Conservation (phyloP, 2,329 filamentous ascomycete species). For the Cercospora citrullina region DNA sequence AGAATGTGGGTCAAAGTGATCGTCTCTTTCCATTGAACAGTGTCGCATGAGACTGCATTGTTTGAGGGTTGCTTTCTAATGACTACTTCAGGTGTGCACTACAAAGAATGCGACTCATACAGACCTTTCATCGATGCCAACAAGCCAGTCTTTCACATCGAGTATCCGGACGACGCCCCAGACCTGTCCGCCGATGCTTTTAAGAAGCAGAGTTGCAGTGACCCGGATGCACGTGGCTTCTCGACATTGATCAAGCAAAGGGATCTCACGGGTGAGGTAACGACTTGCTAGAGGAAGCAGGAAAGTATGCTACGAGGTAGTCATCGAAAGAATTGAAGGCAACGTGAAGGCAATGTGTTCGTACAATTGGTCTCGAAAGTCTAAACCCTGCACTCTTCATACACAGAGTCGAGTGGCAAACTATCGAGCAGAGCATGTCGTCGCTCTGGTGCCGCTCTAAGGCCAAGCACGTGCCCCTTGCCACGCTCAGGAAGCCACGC, state of each 20-base stretch:
- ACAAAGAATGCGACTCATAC: conserved; percentile 61
- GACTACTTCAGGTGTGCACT: conserved; percentile 29
- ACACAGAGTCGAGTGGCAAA: neutral
- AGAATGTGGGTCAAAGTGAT: neutral
- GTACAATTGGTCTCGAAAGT: neutral
- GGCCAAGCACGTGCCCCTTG: neutral
- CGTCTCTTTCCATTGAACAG: neutral
- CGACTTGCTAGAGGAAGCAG: neutral
- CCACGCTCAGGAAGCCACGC: conserved; percentile 18
- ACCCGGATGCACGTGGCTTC: conserved; percentile 52
- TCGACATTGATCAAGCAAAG: conserved; percentile 67
- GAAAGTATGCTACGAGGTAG: neutral
- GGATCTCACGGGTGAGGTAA: conserved; percentile 59
- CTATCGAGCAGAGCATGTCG: neutral
- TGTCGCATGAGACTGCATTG: neutral
- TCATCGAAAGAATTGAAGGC: neutral
- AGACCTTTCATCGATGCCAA: conserved; percentile 57
- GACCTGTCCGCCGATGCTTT: conserved; percentile 8
- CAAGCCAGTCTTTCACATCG: conserved; percentile 73
- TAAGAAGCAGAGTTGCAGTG: conserved; percentile 38
- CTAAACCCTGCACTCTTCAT: neutral
- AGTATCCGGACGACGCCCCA: conserved; percentile 57
- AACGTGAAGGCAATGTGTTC: neutral
- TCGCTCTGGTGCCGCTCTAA: neutral
- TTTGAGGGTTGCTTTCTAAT: neutral